Evolutionary conservation across 1,284 basidiomycete species (phyloP).

Genomic region (Cutaneotrichosporon sp.): DNA sequence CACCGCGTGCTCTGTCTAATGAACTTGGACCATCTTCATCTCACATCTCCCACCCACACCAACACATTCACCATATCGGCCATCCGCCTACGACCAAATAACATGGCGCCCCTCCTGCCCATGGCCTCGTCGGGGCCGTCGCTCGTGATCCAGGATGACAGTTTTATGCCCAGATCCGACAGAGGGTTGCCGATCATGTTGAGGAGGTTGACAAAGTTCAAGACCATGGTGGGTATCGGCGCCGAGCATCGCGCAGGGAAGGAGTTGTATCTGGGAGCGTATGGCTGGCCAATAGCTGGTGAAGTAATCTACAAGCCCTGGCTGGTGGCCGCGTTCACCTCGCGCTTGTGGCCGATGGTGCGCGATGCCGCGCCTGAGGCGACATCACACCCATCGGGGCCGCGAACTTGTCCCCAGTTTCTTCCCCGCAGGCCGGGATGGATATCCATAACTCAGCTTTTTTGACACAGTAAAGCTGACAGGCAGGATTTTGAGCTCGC

Average conservation of each 20-base stretch:
- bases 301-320: no score
- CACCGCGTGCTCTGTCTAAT: no score
- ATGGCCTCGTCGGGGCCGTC: constrained; percentile 7
- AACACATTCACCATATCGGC: constrained; percentile 18
- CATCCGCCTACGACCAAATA: constrained; percentile 24
- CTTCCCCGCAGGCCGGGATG: no score
- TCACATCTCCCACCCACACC: background rate
- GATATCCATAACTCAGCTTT: no score
- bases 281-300: no score
- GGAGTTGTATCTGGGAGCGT: background rate
- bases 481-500: constrained; percentile 89
- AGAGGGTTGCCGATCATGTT: constrained; percentile 64
- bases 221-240: constrained; percentile 66
- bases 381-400: no score
- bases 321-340: no score
- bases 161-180: constrained; percentile 7
- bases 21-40: no score
- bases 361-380: no score
- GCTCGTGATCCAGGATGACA: constrained; percentile 2
- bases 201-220: constrained; percentile 67
- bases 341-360: no score
- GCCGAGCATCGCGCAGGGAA: background rate
- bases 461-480: background rate
- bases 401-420: no score
- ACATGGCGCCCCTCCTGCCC: constrained; percentile 19